phyloP scores from a whole-genome alignment of 192 early-diverging fungal species.

The Lobosporangium transversale region DNA sequence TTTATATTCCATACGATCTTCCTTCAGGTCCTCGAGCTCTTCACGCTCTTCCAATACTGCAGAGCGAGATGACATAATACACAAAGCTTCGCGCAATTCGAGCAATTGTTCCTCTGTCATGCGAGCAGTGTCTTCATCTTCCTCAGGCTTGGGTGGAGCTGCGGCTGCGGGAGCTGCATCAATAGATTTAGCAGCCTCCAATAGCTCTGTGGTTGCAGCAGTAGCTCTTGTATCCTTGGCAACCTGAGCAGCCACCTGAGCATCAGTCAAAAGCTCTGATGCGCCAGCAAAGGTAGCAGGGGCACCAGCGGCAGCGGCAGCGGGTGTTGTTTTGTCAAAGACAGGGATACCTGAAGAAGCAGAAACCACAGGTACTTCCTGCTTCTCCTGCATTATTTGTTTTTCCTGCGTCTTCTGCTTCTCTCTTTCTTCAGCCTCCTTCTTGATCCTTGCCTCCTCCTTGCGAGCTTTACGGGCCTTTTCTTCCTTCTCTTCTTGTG shows the following conservation, averaged over 20 bases:
- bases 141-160: constrained; percentile 12
- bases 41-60: constrained; percentile 71
- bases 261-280: constrained; percentile 41
- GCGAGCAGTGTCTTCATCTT: constrained; percentile 53
- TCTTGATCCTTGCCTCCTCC: constrained; percentile 58
- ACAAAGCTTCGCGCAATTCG: constrained; percentile 67
- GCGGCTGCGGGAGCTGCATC: constrained; percentile 9
- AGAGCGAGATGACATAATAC: constrained; percentile 64
- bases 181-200: constrained; percentile 11
- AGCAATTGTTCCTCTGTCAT: constrained; percentile 67
- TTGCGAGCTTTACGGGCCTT: constrained; percentile 66
- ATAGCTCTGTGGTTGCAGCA: constrained; percentile 17
- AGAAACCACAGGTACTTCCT: not conserved
- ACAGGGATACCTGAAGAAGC: constrained; percentile 7
- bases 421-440: constrained; percentile 58
- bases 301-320: constrained; percentile 32
- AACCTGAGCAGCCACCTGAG: constrained; percentile 43
- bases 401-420: constrained; percentile 48
- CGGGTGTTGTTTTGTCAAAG: constrained; percentile 17
- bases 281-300: constrained; percentile 34
- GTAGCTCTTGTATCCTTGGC: constrained; percentile 21
- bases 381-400: constrained; percentile 17
- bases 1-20: constrained; percentile 71
- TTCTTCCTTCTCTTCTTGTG: constrained; percentile 83
- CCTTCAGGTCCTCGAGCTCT: constrained; percentile 67